These are phyloP conservation scores for Tetrapyrgos nigripes DNA, from an alignment of 1,284 basidiomycete species.

Conservation along the genomic window DNA sequence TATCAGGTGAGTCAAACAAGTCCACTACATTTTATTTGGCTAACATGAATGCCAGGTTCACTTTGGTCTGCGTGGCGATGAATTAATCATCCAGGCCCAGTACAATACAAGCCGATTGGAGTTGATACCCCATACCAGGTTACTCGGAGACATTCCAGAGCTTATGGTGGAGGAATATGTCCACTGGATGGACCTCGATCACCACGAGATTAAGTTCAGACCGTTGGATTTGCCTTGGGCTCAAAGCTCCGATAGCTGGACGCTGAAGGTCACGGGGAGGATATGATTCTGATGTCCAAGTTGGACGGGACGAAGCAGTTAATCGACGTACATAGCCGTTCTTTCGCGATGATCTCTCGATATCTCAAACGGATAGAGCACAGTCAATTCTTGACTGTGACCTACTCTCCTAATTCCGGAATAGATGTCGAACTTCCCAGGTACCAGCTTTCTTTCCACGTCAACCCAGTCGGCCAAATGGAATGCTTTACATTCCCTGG, in stretches of 20 bases:
- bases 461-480: neutral
- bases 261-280: too few species aligned
- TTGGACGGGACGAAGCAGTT: too few species aligned
- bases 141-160: too few species aligned
- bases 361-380: neutral
- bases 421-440: neutral
- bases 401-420: neutral
- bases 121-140: too few species aligned
- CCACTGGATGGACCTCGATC: slow-evolving; percentile 4
- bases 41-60: slow-evolving; percentile 1
- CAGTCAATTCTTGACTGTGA: neutral
- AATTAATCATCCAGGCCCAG: slow-evolving; percentile 4
- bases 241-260: too few species aligned
- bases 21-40: neutral
- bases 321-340: too few species aligned
- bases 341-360: neutral
- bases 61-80: neutral
- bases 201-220: neutral
- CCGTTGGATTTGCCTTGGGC: too few species aligned
- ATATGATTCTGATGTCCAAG: too few species aligned
- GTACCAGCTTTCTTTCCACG: neutral
- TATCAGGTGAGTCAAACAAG: slow-evolving; percentile 24
- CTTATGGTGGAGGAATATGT: too few species aligned
- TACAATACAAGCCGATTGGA: too few species aligned
- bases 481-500: slow-evolving; percentile 8